These are phyloP conservation scores for Blumeria graminis DNA, from an alignment of 2,329 filamentous ascomycete species.

Conservation along the genomic window DNA sequence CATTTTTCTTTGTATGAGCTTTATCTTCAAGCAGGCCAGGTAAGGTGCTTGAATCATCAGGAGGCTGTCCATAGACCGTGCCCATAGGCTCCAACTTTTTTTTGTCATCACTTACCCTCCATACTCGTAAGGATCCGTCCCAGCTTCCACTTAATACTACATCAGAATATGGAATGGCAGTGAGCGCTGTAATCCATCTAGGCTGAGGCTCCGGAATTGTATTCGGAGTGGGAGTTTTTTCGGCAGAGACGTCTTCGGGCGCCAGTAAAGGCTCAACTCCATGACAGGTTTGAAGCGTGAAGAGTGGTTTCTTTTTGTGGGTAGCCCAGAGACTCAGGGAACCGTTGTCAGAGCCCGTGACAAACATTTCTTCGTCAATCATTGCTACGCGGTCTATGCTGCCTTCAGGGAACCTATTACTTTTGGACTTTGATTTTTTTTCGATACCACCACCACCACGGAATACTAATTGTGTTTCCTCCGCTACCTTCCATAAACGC, in stretches of 20 bases:
- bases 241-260: conserved; percentile 49
- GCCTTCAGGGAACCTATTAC: conserved; percentile 32
- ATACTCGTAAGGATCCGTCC: conserved; percentile 71
- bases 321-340: conserved; percentile 68
- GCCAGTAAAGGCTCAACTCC: conserved; percentile 52
- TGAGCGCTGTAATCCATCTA: conserved; percentile 73
- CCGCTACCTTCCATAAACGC: conserved; percentile 82
- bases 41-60: neutral
- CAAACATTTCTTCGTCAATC: conserved; percentile 68
- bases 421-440: conserved; percentile 21
- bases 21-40: neutral
- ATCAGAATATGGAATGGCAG: conserved; percentile 73
- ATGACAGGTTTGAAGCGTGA: conserved; percentile 57
- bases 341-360: conserved; percentile 86
- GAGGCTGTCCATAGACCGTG: conserved; percentile 22
- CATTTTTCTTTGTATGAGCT: neutral
- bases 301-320: conserved; percentile 84
- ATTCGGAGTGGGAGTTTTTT: conserved; percentile 33
- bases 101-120: conserved; percentile 69
- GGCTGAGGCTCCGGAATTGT: conserved; percentile 41
- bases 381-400: conserved; percentile 83
- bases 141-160: conserved; percentile 79
- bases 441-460: conserved; percentile 52
- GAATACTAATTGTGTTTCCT: conserved; percentile 89
- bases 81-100: conserved; percentile 50